Conservation (phyloP, 257 asterid genomes). For the Primulina huaijiensis region DNA sequence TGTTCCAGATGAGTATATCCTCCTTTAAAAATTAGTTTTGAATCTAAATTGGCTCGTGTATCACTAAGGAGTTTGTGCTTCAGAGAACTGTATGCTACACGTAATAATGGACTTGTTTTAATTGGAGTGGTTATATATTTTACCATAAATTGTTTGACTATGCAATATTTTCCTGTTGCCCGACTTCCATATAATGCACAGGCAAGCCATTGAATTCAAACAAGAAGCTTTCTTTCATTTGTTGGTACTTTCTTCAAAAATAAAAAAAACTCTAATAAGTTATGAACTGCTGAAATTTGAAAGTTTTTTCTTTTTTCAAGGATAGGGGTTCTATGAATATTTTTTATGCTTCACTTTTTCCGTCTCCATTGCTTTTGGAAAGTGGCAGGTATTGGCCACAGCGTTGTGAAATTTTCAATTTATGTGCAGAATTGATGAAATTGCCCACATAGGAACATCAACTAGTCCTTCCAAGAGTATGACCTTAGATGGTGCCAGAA, state of each 20-base stretch:
- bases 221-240: neutral
- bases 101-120: neutral
- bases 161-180: neutral
- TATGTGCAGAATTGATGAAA: conserved; percentile 73
- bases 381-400: conserved; percentile 4
- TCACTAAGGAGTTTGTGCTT: neutral
- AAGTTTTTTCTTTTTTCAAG: neutral
- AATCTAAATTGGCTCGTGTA: neutral
- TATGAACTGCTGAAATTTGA: neutral
- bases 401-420: conserved; percentile 16
- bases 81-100: neutral
- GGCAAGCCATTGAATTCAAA: neutral
- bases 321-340: neutral
- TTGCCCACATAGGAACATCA: conserved; percentile 51
- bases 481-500: conserved; percentile 59
- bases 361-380: neutral
- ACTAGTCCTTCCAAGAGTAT: conserved; percentile 55
- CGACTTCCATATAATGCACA: neutral
- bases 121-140: neutral
- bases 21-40: neutral
- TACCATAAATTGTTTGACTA: neutral
- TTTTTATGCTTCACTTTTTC: neutral
- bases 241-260: neutral
- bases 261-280: too few species aligned
- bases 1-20: neutral